phyloP scores from a whole-genome alignment of 345 rosid genomes.

The Sonneratia alba region DNA sequence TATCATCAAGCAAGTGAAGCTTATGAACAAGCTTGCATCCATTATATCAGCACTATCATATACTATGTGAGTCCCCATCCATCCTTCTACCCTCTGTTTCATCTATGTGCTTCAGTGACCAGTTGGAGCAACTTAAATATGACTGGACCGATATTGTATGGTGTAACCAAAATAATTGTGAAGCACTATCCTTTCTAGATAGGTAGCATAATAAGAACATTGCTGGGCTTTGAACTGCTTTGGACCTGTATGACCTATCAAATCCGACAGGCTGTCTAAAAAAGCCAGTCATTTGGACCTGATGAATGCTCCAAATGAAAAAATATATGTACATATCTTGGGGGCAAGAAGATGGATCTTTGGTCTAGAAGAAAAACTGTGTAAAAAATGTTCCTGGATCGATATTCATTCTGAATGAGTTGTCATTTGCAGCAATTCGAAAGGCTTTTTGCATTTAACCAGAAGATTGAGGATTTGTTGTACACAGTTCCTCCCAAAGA shows the following conservation, averaged over 20 bases:
- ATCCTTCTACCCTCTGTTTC: background rate
- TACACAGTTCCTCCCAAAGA: conserved; percentile 91
- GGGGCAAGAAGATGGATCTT: background rate
- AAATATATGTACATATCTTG: background rate
- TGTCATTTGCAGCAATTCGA: conserved; percentile 75
- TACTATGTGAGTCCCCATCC: conserved; percentile 53
- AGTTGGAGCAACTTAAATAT: background rate
- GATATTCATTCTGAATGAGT: conserved; percentile 1
- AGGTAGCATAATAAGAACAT: background rate
- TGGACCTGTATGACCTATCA: no score
- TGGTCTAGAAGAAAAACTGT: no score
- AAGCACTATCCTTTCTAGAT: background rate
- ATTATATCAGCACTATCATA: conserved; percentile 91
- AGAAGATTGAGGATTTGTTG: conserved; percentile 87
- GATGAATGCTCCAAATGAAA: background rate
- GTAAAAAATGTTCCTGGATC: background rate
- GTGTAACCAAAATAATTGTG: background rate
- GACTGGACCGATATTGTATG: background rate
- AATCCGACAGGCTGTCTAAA: background rate
- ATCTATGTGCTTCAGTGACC: background rate
- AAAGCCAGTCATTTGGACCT: background rate
- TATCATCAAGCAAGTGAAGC: conserved; percentile 99
- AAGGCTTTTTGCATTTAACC: conserved; percentile 84
- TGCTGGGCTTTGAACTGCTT: background rate
- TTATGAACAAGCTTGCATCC: conserved; percentile 95